Percentiles rank a stretch among this genome's conserved stretches.
Conservation (phyloP, 139 green algal genomes). For the Astrephomene gubernaculifera region DNA sequence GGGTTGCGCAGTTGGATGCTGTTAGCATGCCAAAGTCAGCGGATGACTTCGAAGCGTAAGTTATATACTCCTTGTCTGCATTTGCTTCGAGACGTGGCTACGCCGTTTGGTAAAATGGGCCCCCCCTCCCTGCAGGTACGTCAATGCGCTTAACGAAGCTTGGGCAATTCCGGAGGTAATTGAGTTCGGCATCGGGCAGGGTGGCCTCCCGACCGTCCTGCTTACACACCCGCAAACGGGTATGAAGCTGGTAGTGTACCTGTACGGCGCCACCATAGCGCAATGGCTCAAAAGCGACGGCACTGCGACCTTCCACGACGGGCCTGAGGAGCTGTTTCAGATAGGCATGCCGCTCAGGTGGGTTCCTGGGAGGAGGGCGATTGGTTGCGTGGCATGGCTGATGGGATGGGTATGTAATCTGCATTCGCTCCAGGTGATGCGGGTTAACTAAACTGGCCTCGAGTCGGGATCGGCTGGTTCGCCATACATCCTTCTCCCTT, state of each 20-base stretch:
- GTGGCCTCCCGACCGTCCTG: constrained; percentile 45
- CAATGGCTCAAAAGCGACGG: constrained; percentile 59
- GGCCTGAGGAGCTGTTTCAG: constrained; percentile 10
- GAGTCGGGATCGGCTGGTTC: too few species aligned
- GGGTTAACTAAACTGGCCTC: too few species aligned
- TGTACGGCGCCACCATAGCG: constrained; percentile 69
- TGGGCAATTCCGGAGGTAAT: constrained; percentile 54
- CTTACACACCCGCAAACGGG: constrained; percentile 56
- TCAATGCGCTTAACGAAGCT: constrained; percentile 46
- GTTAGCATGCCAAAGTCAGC: not conserved
- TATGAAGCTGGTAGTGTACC: constrained; percentile 57
- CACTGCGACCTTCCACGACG: constrained; percentile 34
- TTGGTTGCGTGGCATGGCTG: too few species aligned
- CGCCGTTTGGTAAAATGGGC: not conserved
- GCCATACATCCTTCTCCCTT: too few species aligned
- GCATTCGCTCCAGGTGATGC: too few species aligned
- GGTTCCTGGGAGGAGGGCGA: too few species aligned
- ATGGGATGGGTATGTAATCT: too few species aligned
- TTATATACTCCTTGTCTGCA: not conserved
- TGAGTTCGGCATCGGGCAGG: constrained; percentile 51
- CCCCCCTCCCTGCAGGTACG: constrained; percentile 8
- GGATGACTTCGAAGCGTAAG: not conserved
- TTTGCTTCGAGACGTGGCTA: not conserved
- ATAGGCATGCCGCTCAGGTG: constrained; percentile 12
- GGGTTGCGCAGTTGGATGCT: not conserved